Evolutionary conservation across 2,329 filamentous ascomycete genomes (phyloP), one percentile per base, ranked within the genome.

Genomic region (Fusarium pseudonygamai): DNA sequence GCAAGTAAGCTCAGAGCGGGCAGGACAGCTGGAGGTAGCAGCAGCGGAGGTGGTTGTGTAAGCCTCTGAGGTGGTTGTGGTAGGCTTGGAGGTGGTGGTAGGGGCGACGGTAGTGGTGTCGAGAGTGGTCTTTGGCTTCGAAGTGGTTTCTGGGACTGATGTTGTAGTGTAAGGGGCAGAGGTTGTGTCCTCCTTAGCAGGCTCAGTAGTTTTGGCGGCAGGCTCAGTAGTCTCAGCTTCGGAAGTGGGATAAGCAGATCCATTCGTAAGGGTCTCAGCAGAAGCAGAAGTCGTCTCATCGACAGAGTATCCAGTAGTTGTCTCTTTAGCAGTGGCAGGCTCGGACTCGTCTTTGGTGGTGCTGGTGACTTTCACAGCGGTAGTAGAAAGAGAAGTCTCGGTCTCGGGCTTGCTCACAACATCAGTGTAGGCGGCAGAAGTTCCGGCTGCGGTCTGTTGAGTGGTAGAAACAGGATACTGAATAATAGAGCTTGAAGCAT

Each of bases 91-190:
- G 34, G 53, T 67, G 20, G 71, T 50, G 12, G 47, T 47, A 34
- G 59, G 58, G 30, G 50, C 42, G 26, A 36, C 6, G 26, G 66
- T 70, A 26, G 55, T 57, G 26, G 39, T 61, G 26, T 57, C 53
- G n/a, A 60, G 60, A 34, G 71, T 72, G 18, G 57, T 69, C 10
- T 49, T 45, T 39, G 65, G 47, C 65, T 73, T 58, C 14, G 34
- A 14, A 46, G 65, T 47, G 16, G 64, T 55, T 18, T 58, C 43
- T 3, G 56, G 56, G 43, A 32, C 18, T 46, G 56, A 50, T 10
- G 61, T 71, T 43, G 70, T 63, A 28, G 65, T 67, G 13, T 32
- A 52, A 28, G 50, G 40, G 18, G 34, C 28, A 36, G 50, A 30
- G 6, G 66, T 56, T 52, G 62, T 58, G 13, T 37, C 47, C 22